phyloP scores from a whole-genome alignment of 164 flowering plant species.

The Echeveria elegans region DNA sequence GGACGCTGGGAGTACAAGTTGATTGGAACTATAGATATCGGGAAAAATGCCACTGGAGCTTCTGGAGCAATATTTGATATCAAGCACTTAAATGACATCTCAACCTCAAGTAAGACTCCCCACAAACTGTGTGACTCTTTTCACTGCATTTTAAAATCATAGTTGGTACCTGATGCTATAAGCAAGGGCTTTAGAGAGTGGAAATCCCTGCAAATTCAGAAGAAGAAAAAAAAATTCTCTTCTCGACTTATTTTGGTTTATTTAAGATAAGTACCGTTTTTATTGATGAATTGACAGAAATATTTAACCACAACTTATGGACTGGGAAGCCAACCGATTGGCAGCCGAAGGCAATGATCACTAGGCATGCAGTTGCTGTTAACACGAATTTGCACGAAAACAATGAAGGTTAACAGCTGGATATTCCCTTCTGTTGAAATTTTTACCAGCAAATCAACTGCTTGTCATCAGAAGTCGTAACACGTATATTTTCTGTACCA shows the following conservation, averaged over 20 bases:
- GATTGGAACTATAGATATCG: constrained; percentile 44
- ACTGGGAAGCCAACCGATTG: constrained; percentile 49
- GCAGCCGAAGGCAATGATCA: constrained; percentile 79
- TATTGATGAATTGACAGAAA: constrained; percentile 30
- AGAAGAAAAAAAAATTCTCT: too few species aligned
- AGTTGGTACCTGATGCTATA: neutral
- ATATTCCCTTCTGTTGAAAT: constrained; percentile 15
- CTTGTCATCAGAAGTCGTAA: neutral
- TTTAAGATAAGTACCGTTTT: neutral
- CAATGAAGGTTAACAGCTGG: constrained; percentile 36
- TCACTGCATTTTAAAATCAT: neutral
- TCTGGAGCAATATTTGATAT: constrained; percentile 62
- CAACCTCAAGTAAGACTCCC: constrained; percentile 43
- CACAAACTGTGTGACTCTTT: neutral
- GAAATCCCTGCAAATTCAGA: neutral
- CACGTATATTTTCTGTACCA: constrained; percentile 21
- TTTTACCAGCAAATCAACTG: neutral
- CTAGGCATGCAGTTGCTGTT: constrained; percentile 73
- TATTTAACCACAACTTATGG: constrained; percentile 67
- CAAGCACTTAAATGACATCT: constrained; percentile 42
- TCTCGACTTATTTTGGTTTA: neutral
- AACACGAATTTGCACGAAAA: constrained; percentile 78
- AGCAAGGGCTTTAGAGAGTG: neutral
- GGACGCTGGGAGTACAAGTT: constrained; percentile 75
- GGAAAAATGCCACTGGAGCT: constrained; percentile 44